Percentiles rank a stretch among this genome's conserved stretches.
These are phyloP conservation scores for Candida xiaguanensis DNA, from an alignment of 805 yeast genomes.

Conservation along the genomic window DNA sequence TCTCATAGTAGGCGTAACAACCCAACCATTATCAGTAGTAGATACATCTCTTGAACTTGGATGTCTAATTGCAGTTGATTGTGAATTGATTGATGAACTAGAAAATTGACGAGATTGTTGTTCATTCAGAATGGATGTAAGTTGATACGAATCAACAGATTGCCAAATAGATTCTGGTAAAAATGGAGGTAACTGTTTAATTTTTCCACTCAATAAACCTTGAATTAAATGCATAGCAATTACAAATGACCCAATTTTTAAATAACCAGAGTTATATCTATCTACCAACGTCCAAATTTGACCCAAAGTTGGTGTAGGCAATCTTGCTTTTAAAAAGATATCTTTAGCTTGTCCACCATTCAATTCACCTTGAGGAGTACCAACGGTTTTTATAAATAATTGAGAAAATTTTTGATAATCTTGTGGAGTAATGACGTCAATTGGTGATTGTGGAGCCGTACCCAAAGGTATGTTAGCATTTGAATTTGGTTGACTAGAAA, in stretches of 20 bases:
- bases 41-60: constrained; percentile 13
- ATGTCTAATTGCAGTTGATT: constrained; percentile 33
- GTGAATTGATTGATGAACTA: constrained; percentile 29
- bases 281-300: constrained; percentile 90
- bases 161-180: constrained; percentile 40
- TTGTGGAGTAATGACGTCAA: constrained; percentile 52
- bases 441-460: constrained; percentile 25
- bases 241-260: constrained; percentile 72
- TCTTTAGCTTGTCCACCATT: constrained; percentile 79
- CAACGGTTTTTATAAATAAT: constrained; percentile 65
- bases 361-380: constrained; percentile 53
- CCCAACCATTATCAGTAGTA: constrained; percentile 51
- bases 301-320: constrained; percentile 74
- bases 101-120: constrained; percentile 24
- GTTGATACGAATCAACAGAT: constrained; percentile 21
- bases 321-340: constrained; percentile 83
- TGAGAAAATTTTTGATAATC: constrained; percentile 66
- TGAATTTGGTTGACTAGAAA: constrained; percentile 42
- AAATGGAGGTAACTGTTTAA: constrained; percentile 52
- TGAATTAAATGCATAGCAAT: constrained; percentile 96
- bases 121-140: constrained; percentile 17
- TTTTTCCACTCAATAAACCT: constrained; percentile 61
- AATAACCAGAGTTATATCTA: constrained; percentile 65
- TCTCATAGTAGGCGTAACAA: constrained; percentile 61
- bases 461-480: constrained; percentile 18